Evolutionary conservation across 2,329 filamentous ascomycete genomes (phyloP).

Genomic region (Cordyceps pruinosa): DNA sequence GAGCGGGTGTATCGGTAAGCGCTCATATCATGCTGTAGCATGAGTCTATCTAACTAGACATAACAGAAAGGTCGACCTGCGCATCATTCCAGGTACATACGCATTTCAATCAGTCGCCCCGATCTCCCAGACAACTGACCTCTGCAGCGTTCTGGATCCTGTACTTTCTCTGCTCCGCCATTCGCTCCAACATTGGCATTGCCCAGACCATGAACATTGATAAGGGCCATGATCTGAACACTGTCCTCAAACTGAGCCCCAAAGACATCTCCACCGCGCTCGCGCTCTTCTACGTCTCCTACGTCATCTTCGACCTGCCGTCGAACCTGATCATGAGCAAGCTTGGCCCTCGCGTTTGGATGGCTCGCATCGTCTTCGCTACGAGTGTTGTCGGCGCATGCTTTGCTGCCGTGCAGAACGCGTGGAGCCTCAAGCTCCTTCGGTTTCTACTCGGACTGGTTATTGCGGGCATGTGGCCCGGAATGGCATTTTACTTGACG

Average conservation of each 20-base stretch:
- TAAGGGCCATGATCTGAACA: slow-evolving; percentile 66
- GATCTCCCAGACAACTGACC: too few relatives aligned
- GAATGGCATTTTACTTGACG: slow-evolving; percentile 88
- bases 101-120: background rate
- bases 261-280: slow-evolving; percentile 79
- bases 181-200: slow-evolving; percentile 84
- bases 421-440: slow-evolving; percentile 84
- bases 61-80: slow-evolving; percentile 45
- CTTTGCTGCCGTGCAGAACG: slow-evolving; percentile 72
- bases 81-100: slow-evolving; percentile 50
- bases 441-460: slow-evolving; percentile 80
- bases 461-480: slow-evolving; percentile 91
- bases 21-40: background rate
- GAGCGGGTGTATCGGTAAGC: slow-evolving; percentile 46
- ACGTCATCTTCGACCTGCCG: slow-evolving; percentile 82
- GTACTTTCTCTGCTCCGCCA: slow-evolving; percentile 88
- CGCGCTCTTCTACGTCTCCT: slow-evolving; percentile 86
- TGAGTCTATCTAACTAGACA: background rate
- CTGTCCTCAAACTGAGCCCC: slow-evolving; percentile 59
- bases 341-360: slow-evolving; percentile 81
- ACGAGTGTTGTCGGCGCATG: slow-evolving; percentile 79
- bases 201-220: slow-evolving; percentile 87
- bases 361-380: slow-evolving; percentile 83
- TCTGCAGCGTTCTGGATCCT: slow-evolving; percentile 71
- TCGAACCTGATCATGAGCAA: slow-evolving; percentile 85